Percentiles rank a stretch among this genome's conserved stretches.
Conservation (phyloP, 2,329 filamentous ascomycete genomes). For the Boeremia lycopersici region DNA sequence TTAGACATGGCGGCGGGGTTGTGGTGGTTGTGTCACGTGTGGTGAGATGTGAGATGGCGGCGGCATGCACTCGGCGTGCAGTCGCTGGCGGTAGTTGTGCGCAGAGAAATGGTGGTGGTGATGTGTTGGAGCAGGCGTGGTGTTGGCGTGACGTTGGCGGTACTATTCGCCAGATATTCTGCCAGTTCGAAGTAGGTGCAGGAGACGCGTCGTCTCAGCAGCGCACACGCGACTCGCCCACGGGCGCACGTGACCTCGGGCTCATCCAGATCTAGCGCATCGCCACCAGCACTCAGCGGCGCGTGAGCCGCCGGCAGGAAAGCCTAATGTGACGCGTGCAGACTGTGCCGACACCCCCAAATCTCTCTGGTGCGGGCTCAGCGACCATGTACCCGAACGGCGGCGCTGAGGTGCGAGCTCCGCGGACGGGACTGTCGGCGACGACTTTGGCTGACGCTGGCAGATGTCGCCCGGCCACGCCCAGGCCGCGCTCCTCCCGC, state of each 20-base stretch:
- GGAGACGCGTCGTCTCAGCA: no score
- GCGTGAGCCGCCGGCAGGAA: no score
- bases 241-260: not conserved
- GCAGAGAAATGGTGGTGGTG: no score
- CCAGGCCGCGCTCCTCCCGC: not conserved
- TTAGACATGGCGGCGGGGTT: slow-evolving; percentile 56
- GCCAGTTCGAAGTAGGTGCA: no score
- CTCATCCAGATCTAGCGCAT: not conserved
- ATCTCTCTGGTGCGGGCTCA: not conserved
- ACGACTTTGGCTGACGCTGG: slow-evolving; percentile 26
- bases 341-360: not conserved
- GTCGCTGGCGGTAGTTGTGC: not conserved
- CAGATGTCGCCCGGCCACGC: slow-evolving; percentile 29
- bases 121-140: no score
- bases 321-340: no score
- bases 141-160: no score
- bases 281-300: no score
- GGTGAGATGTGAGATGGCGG: not conserved
- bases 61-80: not conserved
- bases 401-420: slow-evolving; percentile 40
- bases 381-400: slow-evolving; percentile 46
- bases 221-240: no score
- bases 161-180: no score
- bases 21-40: not conserved
- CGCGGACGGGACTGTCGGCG: no score